Evolutionary conservation across 176 grass and related monocot species (phyloP), one percentile per base, ranked within the genome.

Genomic region (Musa itinerans): DNA sequence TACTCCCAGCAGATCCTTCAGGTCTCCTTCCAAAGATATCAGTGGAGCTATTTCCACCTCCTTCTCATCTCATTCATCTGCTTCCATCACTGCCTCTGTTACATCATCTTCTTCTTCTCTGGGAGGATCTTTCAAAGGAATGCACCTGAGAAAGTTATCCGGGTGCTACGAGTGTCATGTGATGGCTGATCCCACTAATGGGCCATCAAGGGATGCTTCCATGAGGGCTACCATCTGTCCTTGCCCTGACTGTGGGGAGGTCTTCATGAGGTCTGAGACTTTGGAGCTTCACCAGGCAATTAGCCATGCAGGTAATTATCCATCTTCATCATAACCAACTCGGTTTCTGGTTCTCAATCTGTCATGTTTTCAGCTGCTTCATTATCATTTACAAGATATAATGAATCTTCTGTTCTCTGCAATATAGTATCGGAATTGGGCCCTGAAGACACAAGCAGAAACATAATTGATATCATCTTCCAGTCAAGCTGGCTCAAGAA

Each of bases 201-300:
- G 57, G 13, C 54, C 34, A 3, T 76, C 17, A 3, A 76, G 54
- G 34, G 74, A 13, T 22, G 29, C 74, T 14, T 76, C 74, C 10
- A 48, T 51, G 29, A 24, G 74, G 43, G 59, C 56, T 19, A 52
- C 8, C 11, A 51, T 64, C 19, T 64, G 74, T 50, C 74, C 57
- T 24, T 76, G 74, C 19, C 74, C 74, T 16, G 74, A 76, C 0
- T 76, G 74, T 16, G 75, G 62, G 9, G 75, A 77, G 58, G 20
- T 77, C 3, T 77, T 77, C 48, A 4, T 52, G 9, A 65, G 61
- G 49, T 0, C 75, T 15, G 75, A 76, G 62, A 65, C 34, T n/a
- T 65, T 77, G 75, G 75, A 77, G 58, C n/a, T 65, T 50, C 75
- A 77, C n/a, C 59, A 77, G 58, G 58, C 75, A n/a, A n/a, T 77